phyloP scores from a whole-genome alignment of 495 filamentous ascomycete genomes.

The Aspergillus ellipticus region DNA sequence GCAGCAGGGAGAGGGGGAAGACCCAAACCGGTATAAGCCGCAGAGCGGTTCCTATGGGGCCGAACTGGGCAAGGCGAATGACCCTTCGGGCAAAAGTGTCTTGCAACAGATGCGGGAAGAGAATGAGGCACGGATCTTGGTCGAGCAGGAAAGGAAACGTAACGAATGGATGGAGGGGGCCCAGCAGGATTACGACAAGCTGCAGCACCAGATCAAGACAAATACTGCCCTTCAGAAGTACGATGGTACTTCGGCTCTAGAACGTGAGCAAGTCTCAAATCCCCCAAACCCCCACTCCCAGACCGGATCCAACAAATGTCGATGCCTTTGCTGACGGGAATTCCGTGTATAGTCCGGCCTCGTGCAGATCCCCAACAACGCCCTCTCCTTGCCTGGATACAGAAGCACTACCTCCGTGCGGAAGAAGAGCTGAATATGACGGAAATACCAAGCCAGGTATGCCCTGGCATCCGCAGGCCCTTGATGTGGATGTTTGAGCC shows the following conservation, averaged over 20 bases:
- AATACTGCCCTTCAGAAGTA: constrained; percentile 52
- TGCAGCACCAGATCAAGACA: constrained; percentile 35
- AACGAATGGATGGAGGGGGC: constrained; percentile 43
- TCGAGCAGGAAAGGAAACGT: constrained; percentile 47
- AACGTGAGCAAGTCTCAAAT: constrained; percentile 22
- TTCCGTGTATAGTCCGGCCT: constrained; percentile 24
- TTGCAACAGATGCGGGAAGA: constrained; percentile 47
- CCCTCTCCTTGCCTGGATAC: constrained; percentile 47
- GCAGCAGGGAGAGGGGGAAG: constrained; percentile 35
- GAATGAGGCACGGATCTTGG: constrained; percentile 42
- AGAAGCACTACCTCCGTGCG: constrained; percentile 41
- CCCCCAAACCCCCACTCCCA: no score
- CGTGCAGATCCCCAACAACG: constrained; percentile 43
- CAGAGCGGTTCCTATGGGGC: constrained; percentile 43
- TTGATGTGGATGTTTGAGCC: neutral
- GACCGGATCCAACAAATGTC: no score
- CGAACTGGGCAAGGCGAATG: constrained; percentile 37
- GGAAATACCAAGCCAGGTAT: constrained; percentile 32
- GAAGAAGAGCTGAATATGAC: constrained; percentile 32
- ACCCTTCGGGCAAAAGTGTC: constrained; percentile 41
- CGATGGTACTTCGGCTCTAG: constrained; percentile 33
- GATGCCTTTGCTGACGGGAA: neutral
- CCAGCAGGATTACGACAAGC: constrained; percentile 35
- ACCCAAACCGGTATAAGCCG: constrained; percentile 49
- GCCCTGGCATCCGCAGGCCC: neutral